These are phyloP conservation scores for Phaeosphaeria sp. DNA, from an alignment of 2,329 filamentous ascomycete species.

Conservation along the genomic window DNA sequence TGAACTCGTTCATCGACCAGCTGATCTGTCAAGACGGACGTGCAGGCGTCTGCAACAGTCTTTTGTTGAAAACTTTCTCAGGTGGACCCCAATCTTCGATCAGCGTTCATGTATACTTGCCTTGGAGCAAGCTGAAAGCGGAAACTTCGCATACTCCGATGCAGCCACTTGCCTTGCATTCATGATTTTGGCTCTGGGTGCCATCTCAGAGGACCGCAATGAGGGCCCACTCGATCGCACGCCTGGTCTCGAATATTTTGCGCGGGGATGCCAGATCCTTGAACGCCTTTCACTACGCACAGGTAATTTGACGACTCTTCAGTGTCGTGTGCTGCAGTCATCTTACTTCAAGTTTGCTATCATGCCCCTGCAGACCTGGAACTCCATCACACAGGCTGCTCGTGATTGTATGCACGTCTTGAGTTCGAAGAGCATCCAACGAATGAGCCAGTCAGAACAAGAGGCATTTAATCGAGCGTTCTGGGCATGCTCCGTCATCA, in stretches of 20 bases:
- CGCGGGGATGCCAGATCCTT: slow-evolving; percentile 27
- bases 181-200: slow-evolving; percentile 31
- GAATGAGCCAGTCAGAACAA: slow-evolving; percentile 23
- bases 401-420: slow-evolving; percentile 36
- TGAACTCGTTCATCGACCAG: slow-evolving; percentile 11
- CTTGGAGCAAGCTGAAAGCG: slow-evolving; percentile 20
- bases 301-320: slow-evolving; percentile 25
- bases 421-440: slow-evolving; percentile 22
- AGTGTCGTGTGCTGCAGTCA: slow-evolving; percentile 35
- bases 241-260: slow-evolving; percentile 35
- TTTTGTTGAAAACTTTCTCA: slow-evolving; percentile 36
- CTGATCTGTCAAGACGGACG: slow-evolving; percentile 27
- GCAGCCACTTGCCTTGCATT: slow-evolving; percentile 29
- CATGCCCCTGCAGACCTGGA: slow-evolving; percentile 33
- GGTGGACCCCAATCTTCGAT: slow-evolving; percentile 37
- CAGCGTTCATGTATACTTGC: slow-evolving; percentile 25
- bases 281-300: slow-evolving; percentile 28
- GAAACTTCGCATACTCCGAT: slow-evolving; percentile 13
- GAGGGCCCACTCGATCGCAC: slow-evolving; percentile 14
- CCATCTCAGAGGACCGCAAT: slow-evolving; percentile 26
- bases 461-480: slow-evolving; percentile 36
- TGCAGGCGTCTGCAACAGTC: slow-evolving; percentile 31
- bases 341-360: slow-evolving; percentile 37
- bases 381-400: slow-evolving; percentile 30
- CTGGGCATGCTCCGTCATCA: slow-evolving; percentile 33